Evolutionary conservation across 148 eudicot species (phyloP).

Genomic region (Chenopodium formosanum): DNA sequence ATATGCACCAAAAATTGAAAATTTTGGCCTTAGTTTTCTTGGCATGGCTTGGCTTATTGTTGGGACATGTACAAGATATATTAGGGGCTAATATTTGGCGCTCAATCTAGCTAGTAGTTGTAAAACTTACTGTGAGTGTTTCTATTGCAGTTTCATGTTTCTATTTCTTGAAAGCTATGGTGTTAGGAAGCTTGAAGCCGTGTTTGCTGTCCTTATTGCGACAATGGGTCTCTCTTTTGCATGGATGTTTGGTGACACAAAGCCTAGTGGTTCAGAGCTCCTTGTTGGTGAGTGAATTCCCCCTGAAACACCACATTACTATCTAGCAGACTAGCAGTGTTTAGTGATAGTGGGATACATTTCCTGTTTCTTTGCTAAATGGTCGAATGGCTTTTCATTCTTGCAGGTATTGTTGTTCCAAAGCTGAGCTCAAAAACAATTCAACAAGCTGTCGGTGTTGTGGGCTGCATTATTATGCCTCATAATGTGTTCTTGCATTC

Average conservation of each 20-base stretch:
- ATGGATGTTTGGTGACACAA: slow-evolving; percentile 97
- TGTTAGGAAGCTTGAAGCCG: slow-evolving; percentile 93
- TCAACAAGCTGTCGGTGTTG: slow-evolving; percentile 94
- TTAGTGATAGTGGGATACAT: not conserved
- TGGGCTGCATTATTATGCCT: slow-evolving; percentile 98
- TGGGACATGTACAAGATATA: not conserved
- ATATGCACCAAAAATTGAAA: not conserved
- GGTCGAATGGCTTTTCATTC: not conserved
- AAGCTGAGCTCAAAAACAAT: slow-evolving; percentile 86
- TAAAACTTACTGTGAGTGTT: not conserved
- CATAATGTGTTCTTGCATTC: slow-evolving; percentile 97
- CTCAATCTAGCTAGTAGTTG: not conserved
- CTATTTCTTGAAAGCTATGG: slow-evolving; percentile 91
- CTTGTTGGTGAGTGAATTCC: slow-evolving; percentile 53
- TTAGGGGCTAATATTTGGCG: not conserved
- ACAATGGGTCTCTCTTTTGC: slow-evolving; percentile 91
- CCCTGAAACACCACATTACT: not conserved
- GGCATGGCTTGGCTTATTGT: not conserved
- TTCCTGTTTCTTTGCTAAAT: not conserved
- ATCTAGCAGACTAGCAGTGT: not conserved
- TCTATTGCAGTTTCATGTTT: slow-evolving; percentile 66
- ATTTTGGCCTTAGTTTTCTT: not conserved
- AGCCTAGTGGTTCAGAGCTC: slow-evolving; percentile 81
- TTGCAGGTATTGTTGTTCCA: slow-evolving; percentile 75
- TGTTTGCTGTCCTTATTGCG: slow-evolving; percentile 90